Base-by-base conservation (phyloP, 768 basidiomycete species). In the Russula ochroleuca region DNA sequence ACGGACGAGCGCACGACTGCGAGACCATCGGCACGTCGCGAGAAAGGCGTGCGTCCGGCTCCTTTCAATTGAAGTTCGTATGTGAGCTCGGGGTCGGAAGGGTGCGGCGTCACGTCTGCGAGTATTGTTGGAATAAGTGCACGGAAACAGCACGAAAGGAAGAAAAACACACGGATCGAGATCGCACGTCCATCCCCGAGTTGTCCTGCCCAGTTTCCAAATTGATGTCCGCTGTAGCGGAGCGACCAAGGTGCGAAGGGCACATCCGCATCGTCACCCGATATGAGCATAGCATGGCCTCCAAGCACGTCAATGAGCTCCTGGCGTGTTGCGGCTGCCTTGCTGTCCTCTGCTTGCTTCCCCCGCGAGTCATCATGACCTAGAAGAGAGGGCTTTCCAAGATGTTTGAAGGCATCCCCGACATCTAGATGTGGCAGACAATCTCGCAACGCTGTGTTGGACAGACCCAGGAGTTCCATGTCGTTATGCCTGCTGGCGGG, bases 31-130 rank as follows among this genome's bases (percentile, higher is more conserved):
- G 97, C 96, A 57, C 80, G 82, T 28, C 97, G 83, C 0, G 92
- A 91, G 76, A 95, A 98, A 0, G 97, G 95, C 1, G 96, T 98
- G 13, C 97, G 81, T 0, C 97, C 97, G 0, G 88, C 84, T 1
- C 97, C 97, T 73, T 98, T 99, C 68, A 99, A 83, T 73, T 98
- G 97, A 10, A 99, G 79, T 70, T 99, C 97, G 69, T 87, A 89
- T 0, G 77, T 76, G 5, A 79, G 70, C 19, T 82, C 76, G 2
- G 82, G 79, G 50, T 84, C 78, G 8, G 76, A 72, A 0, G 86
- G 86, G 63, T 90, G 86, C 0, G 88, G 85, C 0, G 92, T 92
- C n/a, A 86, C 85, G 61, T 92, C 91, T 92, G 38, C 21, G 35
- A 43, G 21, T 13, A 45, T 38, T n/a, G 10, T 21, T 43, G 5